Evolutionary conservation across 208 protist genomes (phyloP).

Genomic region (Porcisia hertigi): DNA sequence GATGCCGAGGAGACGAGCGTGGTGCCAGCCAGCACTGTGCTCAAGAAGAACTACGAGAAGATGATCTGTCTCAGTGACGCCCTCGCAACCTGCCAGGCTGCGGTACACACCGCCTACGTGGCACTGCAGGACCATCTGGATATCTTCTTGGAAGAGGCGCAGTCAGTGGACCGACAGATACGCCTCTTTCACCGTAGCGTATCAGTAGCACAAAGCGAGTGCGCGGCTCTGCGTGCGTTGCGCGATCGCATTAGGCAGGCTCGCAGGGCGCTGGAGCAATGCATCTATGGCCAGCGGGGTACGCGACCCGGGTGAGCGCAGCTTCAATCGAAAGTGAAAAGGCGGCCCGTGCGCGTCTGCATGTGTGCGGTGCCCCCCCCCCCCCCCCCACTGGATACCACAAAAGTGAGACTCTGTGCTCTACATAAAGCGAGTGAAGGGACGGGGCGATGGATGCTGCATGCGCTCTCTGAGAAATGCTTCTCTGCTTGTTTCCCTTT

Average conservation of each 20-base stretch:
- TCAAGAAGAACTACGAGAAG: constrained; percentile 50
- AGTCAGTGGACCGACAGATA: constrained; percentile 45
- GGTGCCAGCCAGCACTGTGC: constrained; percentile 20
- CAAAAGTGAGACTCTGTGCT: not conserved
- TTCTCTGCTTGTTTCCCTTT: not conserved
- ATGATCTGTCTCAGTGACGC: constrained; percentile 60
- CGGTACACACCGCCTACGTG: constrained; percentile 40
- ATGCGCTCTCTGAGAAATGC: not conserved
- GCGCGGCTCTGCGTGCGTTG: constrained; percentile 42
- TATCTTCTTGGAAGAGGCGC: constrained; percentile 52
- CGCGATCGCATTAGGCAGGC: constrained; percentile 27
- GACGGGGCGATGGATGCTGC: not conserved
- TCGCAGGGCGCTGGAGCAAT: constrained; percentile 12
- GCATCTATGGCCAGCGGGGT: not conserved
- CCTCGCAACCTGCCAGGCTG: constrained; percentile 58
- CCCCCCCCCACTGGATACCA: not conserved
- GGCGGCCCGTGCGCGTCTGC: not conserved
- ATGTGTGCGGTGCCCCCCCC: not conserved
- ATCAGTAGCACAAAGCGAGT: constrained; percentile 47
- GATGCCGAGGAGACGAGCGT: constrained; percentile 22
- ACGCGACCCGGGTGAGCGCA: not conserved
- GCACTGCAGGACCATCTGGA: constrained; percentile 48
- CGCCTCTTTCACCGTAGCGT: constrained; percentile 46
- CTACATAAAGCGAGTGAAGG: not conserved
- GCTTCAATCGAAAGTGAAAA: not conserved